Conservation (phyloP, 306 rosid genomes). For the Glycine tomentella region DNA sequence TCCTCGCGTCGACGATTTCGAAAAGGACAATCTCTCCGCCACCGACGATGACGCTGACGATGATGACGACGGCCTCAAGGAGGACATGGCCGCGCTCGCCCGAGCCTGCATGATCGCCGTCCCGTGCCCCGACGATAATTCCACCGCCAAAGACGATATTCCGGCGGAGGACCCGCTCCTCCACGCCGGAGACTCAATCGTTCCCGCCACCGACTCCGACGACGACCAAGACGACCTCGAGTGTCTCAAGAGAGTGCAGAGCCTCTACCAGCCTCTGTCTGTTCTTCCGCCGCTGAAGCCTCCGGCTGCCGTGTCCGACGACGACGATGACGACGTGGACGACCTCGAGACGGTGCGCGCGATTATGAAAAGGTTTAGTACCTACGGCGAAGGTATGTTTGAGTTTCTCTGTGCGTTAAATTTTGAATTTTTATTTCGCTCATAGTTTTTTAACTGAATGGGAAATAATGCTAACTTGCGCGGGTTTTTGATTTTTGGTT, state of each 20-base stretch:
- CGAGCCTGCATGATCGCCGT: slow-evolving; percentile 68
- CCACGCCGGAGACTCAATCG: slow-evolving; percentile 14
- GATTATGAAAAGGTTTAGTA: slow-evolving; percentile 63
- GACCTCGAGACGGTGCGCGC: slow-evolving; percentile 71
- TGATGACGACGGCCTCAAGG: slow-evolving; percentile 49
- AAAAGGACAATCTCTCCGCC: slow-evolving; percentile 38
- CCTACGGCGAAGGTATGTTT: slow-evolving; percentile 58
- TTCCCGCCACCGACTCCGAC: slow-evolving; percentile 28
- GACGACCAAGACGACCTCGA: slow-evolving; percentile 54
- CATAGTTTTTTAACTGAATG: not conserved
- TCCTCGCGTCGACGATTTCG: slow-evolving; percentile 47
- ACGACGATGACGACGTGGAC: slow-evolving; percentile 65
- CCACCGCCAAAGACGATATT: not conserved
- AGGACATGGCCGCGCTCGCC: slow-evolving; percentile 74
- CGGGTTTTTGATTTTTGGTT: too few species aligned
- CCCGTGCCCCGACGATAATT: slow-evolving; percentile 10
- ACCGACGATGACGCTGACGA: slow-evolving; percentile 63
- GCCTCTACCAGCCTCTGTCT: slow-evolving; percentile 55
- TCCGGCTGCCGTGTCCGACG: slow-evolving; percentile 30
- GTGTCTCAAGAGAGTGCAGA: slow-evolving; percentile 58
- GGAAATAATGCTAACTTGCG: not conserved
- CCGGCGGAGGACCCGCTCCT: slow-evolving; percentile 33
- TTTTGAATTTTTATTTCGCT: not conserved
- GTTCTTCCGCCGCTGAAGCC: slow-evolving; percentile 48
- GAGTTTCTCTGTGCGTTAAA: not conserved